Evolutionary conservation across 163 green algal species (phyloP), one percentile per base, ranked within the genome.

Genomic region (Coccomyxa subellipsoidea): DNA sequence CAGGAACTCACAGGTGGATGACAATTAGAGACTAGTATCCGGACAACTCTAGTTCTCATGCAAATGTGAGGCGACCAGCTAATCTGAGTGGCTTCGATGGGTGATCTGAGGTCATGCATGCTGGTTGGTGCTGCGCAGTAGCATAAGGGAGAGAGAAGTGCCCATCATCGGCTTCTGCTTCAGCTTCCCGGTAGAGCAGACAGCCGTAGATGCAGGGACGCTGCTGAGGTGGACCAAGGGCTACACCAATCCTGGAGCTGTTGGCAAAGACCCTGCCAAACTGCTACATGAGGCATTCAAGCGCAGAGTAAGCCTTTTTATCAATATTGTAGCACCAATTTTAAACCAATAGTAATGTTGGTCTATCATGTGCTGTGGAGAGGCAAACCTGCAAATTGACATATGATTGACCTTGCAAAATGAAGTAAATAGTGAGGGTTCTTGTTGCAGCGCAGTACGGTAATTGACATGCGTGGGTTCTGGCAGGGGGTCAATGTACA

Each of bases 131-230:
- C 18, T 5, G 35, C 54, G 54, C 78, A 82, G 78, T 27, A 27
- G 10, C 34, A 77, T 82, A 1, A 32, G 8, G 15, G 54, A 69
- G 34, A n/a, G 37, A n/a, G 7, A 36, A 12, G 32, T 71, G 73
- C 59, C 66, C 15, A 69, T 89, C 7, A 36, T 92, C 7, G 89
- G 89, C 38, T 90, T 92, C 81, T 91, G 87, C 80, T 92, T 90
- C 86, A 87, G 76, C 73, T 92, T 92, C 78, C 83, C 87, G 5
- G 82, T 87, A 34, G 70, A 90, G 21, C 87, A 91, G 54, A 89
- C 78, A 3, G 70, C 84, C 54, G 75, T 91, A 34, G 78, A 87
- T 81, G 76, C 80, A 21, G 89, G 87, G 38, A 79, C 25, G 15
- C 82, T 91, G n/a, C 66, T 90, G 27, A 70, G 80, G 32, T 90